A percentile compares a stretch with the other conserved stretches of the same genome.
Conservation (phyloP, 1,139 yeast species). For the Yamadazyma diddensiae region DNA sequence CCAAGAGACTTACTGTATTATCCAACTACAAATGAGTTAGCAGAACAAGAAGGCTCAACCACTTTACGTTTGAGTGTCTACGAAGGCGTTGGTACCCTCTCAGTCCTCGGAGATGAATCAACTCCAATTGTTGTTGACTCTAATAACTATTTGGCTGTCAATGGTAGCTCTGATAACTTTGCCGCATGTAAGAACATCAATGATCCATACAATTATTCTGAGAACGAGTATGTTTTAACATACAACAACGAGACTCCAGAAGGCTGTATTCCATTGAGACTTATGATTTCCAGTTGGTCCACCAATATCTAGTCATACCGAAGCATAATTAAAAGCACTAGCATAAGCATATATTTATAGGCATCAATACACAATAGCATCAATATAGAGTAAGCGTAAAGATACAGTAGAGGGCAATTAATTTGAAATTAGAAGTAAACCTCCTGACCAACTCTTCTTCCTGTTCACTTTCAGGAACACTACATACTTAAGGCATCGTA, state of each 20-base stretch:
- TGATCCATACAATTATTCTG: slow-evolving; percentile 44
- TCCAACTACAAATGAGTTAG: slow-evolving; percentile 1
- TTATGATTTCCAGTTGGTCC: neutral
- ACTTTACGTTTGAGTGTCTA: slow-evolving; percentile 6
- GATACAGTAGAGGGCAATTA: too few species aligned
- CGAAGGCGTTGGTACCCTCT: slow-evolving; percentile 12
- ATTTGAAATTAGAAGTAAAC: too few species aligned
- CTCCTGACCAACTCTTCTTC: too few species aligned
- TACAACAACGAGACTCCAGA: slow-evolving; percentile 13
- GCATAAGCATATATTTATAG: too few species aligned
- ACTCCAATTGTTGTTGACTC: neutral
- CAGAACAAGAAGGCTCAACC: slow-evolving; percentile 1
- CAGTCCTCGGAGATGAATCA: slow-evolving; percentile 12
- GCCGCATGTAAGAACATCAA: slow-evolving; percentile 39
- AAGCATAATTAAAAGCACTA: too few species aligned
- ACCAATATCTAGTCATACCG: too few species aligned
- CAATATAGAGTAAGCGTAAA: too few species aligned
- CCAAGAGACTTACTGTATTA: slow-evolving; percentile 10
- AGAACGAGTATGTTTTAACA: slow-evolving; percentile 22
- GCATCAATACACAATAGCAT: too few species aligned
- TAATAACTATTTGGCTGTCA: slow-evolving; percentile 21
- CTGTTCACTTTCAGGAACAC: too few species aligned
- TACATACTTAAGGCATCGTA: too few species aligned
- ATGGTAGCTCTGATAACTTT: slow-evolving; percentile 31
- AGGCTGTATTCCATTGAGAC: slow-evolving; percentile 20